Evolutionary conservation across 176 grass and related monocot species (phyloP).

Genomic region (Carex littledalei): DNA sequence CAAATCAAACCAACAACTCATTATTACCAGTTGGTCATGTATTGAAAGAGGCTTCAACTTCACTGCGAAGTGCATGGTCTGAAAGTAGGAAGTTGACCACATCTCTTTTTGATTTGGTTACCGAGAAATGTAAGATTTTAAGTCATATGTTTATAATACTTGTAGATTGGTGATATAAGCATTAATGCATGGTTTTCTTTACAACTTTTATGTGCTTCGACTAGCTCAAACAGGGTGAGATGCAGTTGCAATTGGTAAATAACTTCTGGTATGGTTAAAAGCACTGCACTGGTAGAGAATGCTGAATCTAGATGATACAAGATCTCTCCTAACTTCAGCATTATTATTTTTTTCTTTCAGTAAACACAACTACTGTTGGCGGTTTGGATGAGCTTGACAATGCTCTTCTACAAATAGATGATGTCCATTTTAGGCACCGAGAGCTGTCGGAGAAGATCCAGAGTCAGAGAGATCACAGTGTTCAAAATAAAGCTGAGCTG

Average conservation of each 20-base stretch:
- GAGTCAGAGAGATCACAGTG: slow-evolving; percentile 41
- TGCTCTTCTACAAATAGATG: slow-evolving; percentile 36
- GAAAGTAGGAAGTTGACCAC: slow-evolving; percentile 31
- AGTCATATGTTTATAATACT: slow-evolving; percentile 27
- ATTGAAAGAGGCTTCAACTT: slow-evolving; percentile 39
- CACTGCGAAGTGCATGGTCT: slow-evolving; percentile 39
- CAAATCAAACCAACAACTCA: slow-evolving; percentile 38
- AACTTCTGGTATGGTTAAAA: neutral
- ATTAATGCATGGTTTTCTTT: slow-evolving; percentile 19
- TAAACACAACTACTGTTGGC: slow-evolving; percentile 30
- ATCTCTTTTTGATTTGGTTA: slow-evolving; percentile 19
- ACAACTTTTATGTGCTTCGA: neutral
- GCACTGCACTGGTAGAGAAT: neutral
- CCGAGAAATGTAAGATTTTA: slow-evolving; percentile 12
- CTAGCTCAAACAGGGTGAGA: neutral
- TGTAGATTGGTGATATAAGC: slow-evolving; percentile 41
- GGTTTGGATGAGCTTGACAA: slow-evolving; percentile 42
- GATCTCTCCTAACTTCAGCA: neutral
- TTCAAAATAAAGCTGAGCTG: slow-evolving; percentile 53
- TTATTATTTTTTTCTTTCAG: slow-evolving; percentile 35
- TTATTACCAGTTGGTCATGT: slow-evolving; percentile 25
- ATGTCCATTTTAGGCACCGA: slow-evolving; percentile 75
- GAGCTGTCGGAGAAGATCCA: slow-evolving; percentile 44
- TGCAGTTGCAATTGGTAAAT: neutral
- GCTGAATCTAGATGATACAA: neutral